Base-by-base conservation (phyloP, 2,329 filamentous ascomycete genomes). In the Cytospora paraplurivora region DNA sequence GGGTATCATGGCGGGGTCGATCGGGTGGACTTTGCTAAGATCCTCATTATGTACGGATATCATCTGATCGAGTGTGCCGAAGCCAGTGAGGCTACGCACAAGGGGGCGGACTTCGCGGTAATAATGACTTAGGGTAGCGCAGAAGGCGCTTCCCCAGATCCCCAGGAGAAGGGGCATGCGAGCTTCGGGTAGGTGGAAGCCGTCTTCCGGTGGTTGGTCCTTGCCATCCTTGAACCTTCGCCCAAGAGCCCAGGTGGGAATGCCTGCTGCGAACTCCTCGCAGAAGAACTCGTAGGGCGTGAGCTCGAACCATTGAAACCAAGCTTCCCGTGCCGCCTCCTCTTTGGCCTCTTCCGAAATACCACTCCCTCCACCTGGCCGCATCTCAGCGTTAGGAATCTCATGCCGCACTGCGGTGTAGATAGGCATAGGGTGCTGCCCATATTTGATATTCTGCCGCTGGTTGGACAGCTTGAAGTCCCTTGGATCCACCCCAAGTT, bases 231-330 rank as follows among this genome's bases (percentile, higher is more conserved):
- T 79, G 75, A 97, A 99, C 63, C 85, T 88, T 53, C 95, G 85
- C 3, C 95, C 95, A 64, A 98, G 80, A 7, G 93, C 91, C 93
- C 94, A 99, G 0, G 92, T 97, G 0, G 95, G 95, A 66, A 99
- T 97, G 3, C 95, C 94, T 2, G 94, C 93, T 32, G 85, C 84
- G 57, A 97, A 88, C 72, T 97, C 94, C 75, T 98, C 94, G 69
- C 93, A 97, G 75, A 95, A 97, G 73, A 97, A 89, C 74, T 98
- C 94, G 72, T 96, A 97, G 0, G 94, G 94, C 0, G 92, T 96
- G 71, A 94, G 90, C 72, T 99, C 95, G 69, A 95, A 97, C 94
- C 95, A 98, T 71, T 99, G 94, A 71, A 98, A 99, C 91, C 93
- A 98, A 2, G 92, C 84, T 71, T 96, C 90, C 65, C 82, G 81